Evolutionary conservation across 805 yeast genomes (phyloP), one percentile per base, ranked within the genome.

Genomic region (Zygosaccharomyces pseudorouxii): DNA sequence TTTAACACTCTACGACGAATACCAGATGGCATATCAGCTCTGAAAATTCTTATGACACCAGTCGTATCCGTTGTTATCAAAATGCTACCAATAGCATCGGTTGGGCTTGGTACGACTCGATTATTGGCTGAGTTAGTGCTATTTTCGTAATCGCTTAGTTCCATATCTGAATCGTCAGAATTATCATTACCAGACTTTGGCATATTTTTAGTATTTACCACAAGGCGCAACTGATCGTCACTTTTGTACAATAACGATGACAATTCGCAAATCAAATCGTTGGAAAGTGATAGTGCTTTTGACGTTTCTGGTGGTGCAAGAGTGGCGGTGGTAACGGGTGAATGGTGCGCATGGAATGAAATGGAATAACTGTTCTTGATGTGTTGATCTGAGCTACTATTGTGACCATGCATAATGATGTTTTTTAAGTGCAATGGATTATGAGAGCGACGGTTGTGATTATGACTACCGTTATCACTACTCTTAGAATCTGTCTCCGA

Each of bases 181-280:
- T 43, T 49, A 19, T 42, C 45, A n/a, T 42, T 19, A 6, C 22
- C 16, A 14, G 19, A 25, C 25, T 20, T 35, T 16, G 30, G 27
- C 12, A 7, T 3, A 29, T 44, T 30, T 23, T 41, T 46, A 10
- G 20, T 25, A 3, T n/a, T 25, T 14, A 45, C 47, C 23, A 51
- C 20, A 25, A 51, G 20, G 14, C 46, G 50, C 22, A 51, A 22
- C n/a, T 30, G 41, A 37, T 51, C 55, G 6, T 50, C 45, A 33
- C 35, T 43, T 33, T 50, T 57, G 29, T 57, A 47, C 22, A 60
- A 55, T 28, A 69, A 68, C 41, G 62, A 54, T 31, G 71, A 63
- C 39, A 86, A 62, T 51, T 87, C 95, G 65, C 77, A 88, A 4
- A 90, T 79, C 8, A 86, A 79, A 65, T 89, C 97, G 59, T 86